Base-by-base conservation (phyloP, 139 green algal genomes). In the Volvox reticuliferus region DNA sequence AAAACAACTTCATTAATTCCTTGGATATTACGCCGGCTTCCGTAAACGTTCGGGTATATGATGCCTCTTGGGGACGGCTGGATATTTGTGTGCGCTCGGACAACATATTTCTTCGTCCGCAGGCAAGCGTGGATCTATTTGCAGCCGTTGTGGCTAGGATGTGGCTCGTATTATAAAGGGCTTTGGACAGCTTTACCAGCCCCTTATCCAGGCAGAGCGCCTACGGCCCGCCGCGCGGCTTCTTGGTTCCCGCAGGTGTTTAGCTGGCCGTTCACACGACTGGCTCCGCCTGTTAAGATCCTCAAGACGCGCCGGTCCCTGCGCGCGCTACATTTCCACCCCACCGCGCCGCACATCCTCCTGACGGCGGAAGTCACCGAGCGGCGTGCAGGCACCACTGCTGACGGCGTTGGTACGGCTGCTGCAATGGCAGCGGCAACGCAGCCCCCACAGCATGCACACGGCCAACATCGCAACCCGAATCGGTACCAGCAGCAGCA, bases 271-370 rank as follows among this genome's bases (percentile, higher is more conserved):
- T 98, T 97, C 87, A 82, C 63, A 12, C 37, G 50, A 73, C 33
- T 80, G 63, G 37, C 33, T 3, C 21, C 61, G 13, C 95, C 91
- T 1, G 35, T 86, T 71, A 44, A 90, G 33, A 94, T 95, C 21
- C 93, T 97, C 0, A 96, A 95, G 62, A 99, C 97, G 26, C 93
- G 93, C 80, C 93, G 96, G 28, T 98, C 97, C 0, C 94, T 99
- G 92, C 94, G 97, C 0, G 97, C 97, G 19, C 95, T 99, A 44
- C 97, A 98, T 92, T 99, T 99, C 89, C 97, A 99, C 92, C 97
- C 97, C 17, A 92, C 95, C 26, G 97, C 96, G 19, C 86, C 91
- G 2, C 95, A 96, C 16, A 75, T 99, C 18, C 86, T 99, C 32
- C 92, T 99, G 28, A 98, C 97, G 0, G 97, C 97, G 0, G 97